phyloP scores from a whole-genome alignment of 73 alveolate species.

The Blepharisma japonicum region DNA sequence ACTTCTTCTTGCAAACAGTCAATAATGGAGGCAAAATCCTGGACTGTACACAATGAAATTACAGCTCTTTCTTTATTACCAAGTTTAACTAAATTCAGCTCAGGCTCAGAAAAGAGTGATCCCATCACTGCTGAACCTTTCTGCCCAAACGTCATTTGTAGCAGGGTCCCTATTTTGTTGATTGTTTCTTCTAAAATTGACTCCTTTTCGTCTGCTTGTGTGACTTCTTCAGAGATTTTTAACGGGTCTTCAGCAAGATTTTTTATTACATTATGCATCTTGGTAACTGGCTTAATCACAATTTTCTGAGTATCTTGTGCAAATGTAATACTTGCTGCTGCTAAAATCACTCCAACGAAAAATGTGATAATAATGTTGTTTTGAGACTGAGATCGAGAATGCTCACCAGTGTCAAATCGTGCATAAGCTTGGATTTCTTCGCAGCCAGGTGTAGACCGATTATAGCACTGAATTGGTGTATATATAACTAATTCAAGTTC shows the following conservation, averaged over 20 bases:
- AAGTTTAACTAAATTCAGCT: slow-evolving; percentile 51
- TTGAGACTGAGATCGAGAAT: slow-evolving; percentile 38
- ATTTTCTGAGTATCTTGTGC: slow-evolving; percentile 57
- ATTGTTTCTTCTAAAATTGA: slow-evolving; percentile 56
- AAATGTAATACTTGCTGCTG: slow-evolving; percentile 60
- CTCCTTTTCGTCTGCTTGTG: slow-evolving; percentile 37
- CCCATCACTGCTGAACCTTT: slow-evolving; percentile 61
- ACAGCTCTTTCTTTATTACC: slow-evolving; percentile 58
- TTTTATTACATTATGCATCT: slow-evolving; percentile 50
- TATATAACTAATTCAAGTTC: slow-evolving; percentile 56
- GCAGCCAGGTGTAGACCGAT: slow-evolving; percentile 33
- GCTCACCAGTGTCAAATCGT: slow-evolving; percentile 41
- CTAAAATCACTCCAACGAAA: slow-evolving; percentile 57
- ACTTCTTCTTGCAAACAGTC: slow-evolving; percentile 65
- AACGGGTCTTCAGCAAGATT: slow-evolving; percentile 42
- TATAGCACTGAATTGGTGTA: slow-evolving; percentile 44
- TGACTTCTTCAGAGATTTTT: slow-evolving; percentile 34
- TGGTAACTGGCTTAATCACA: slow-evolving; percentile 61
- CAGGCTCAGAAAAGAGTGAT: slow-evolving; percentile 50
- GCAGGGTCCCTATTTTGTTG: slow-evolving; percentile 59
- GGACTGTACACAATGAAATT: slow-evolving; percentile 37
- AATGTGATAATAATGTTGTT: slow-evolving; percentile 50
- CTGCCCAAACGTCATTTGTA: slow-evolving; percentile 66
- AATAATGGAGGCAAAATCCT: slow-evolving; percentile 42
- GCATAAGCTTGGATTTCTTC: slow-evolving; percentile 61